A percentile compares a stretch with the other conserved stretches of the same genome.
phyloP scores from a whole-genome alignment of 176 grass and related monocot species.

The Aegilops speltoides region DNA sequence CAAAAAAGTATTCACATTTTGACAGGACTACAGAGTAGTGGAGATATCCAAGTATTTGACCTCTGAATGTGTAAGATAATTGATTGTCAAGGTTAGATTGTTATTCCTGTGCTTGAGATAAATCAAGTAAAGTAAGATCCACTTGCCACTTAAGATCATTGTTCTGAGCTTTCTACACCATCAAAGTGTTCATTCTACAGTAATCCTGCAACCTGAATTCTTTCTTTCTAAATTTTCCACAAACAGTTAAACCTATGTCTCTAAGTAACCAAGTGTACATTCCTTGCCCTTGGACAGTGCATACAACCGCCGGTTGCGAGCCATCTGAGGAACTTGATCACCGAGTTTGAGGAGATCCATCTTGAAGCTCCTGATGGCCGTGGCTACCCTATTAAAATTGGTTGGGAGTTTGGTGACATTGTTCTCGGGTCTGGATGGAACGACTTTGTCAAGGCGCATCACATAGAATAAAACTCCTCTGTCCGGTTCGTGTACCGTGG shows the following conservation, averaged over 20 bases:
- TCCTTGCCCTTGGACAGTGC: not conserved
- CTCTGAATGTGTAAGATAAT: too few relatives aligned
- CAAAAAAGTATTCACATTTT: too few relatives aligned
- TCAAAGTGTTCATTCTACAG: too few relatives aligned
- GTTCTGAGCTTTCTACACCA: too few relatives aligned
- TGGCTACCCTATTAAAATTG: constrained; percentile 3
- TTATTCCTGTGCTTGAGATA: too few relatives aligned
- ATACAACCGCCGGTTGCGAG: not conserved
- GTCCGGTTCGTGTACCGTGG: constrained; percentile 29
- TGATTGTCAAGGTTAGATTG: too few relatives aligned
- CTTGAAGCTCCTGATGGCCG: constrained; percentile 23
- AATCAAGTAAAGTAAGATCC: too few relatives aligned
- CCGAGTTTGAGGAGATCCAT: not conserved
- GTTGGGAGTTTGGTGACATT: not conserved
- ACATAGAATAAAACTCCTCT: constrained; percentile 10
- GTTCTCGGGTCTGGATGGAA: constrained; percentile 36
- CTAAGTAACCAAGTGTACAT: not conserved
- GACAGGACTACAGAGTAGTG: too few relatives aligned
- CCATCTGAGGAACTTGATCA: not conserved
- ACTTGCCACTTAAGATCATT: too few relatives aligned
- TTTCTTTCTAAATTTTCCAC: not conserved
- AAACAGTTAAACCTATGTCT: not conserved
- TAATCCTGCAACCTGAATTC: too few relatives aligned
- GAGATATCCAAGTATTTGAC: too few relatives aligned
- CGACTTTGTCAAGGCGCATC: constrained; percentile 8